These are phyloP conservation scores for Penicillium sp. DNA, from an alignment of 2,329 filamentous ascomycete genomes.

Conservation along the genomic window DNA sequence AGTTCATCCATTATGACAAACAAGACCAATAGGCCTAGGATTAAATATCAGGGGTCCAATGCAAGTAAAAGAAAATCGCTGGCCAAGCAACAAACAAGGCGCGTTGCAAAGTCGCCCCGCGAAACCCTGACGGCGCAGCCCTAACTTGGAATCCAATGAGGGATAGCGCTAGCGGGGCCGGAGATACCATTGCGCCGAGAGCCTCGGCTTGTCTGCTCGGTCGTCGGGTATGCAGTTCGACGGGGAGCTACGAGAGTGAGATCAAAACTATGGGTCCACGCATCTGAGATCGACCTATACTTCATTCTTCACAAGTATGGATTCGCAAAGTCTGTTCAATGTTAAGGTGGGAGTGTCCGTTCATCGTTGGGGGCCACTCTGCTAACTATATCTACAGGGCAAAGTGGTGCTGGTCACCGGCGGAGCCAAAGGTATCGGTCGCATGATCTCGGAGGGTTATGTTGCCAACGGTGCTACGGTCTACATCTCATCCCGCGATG, in stretches of 20 bases:
- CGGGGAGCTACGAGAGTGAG: slow-evolving; percentile 10
- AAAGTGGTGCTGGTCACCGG: slow-evolving; percentile 53
- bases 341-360: slow-evolving; percentile 54
- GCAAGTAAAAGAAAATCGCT: slow-evolving; percentile 3
- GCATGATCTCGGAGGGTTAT: slow-evolving; percentile 56
- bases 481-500: slow-evolving; percentile 55
- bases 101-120: slow-evolving; percentile 25
- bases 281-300: neutral
- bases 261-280: slow-evolving; percentile 9
- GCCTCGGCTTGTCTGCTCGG: slow-evolving; percentile 31
- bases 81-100: slow-evolving; percentile 5
- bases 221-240: slow-evolving; percentile 23
- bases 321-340: slow-evolving; percentile 55
- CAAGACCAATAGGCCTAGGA: neutral
- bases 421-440: slow-evolving; percentile 52
- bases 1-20: slow-evolving; percentile 65
- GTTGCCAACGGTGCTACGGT: slow-evolving; percentile 54
- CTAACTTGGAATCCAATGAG: slow-evolving; percentile 23
- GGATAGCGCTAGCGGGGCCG: slow-evolving; percentile 13
- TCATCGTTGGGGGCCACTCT: slow-evolving; percentile 52
- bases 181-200: slow-evolving; percentile 17
- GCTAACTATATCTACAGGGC: slow-evolving; percentile 27
- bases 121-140: slow-evolving; percentile 29
- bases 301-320: slow-evolving; percentile 43
- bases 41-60: neutral